A percentile compares a stretch with the other conserved stretches of the same genome.
Evolutionary conservation across 176 grass and related monocot species (phyloP).

Genomic region (Luzula sylvatica): DNA sequence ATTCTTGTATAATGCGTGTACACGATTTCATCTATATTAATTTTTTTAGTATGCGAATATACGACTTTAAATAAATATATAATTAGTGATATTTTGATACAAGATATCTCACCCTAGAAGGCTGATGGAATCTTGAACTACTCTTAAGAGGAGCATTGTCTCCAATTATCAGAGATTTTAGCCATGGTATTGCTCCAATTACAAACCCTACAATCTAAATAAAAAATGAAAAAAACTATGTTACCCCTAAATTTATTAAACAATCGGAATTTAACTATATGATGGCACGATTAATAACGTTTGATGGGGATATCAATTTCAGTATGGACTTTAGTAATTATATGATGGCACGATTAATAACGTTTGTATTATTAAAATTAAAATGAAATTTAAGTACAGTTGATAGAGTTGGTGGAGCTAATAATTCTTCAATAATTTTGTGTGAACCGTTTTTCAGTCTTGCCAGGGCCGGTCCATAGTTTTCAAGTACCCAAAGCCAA

Average conservation of each 20-base stretch:
- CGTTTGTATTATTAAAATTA: background rate
- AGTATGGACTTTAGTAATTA: no score
- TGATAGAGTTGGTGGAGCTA: conserved; percentile 44
- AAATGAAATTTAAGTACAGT: conserved; percentile 30
- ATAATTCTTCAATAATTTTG: conserved; percentile 30
- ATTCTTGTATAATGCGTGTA: no score
- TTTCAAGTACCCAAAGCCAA: no score
- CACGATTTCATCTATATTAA: no score
- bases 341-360: no score
- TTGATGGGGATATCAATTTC: no score
- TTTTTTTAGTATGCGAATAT: no score
- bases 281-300: no score
- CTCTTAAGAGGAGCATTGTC: conserved; percentile 17
- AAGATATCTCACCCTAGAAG: conserved; percentile 9
- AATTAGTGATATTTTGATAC: background rate
- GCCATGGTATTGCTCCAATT: conserved; percentile 23
- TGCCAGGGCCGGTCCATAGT: no score
- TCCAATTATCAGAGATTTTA: conserved; percentile 31
- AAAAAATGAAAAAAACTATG: background rate
- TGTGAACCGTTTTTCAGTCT: conserved; percentile 9
- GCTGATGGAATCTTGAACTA: conserved; percentile 23
- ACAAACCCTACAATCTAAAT: conserved; percentile 26
- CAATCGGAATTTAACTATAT: no score
- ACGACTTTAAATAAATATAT: no score
- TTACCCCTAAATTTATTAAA: no score